These are phyloP conservation scores for Benincasa hispida DNA, from an alignment of 306 rosid species.

Conservation along the genomic window DNA sequence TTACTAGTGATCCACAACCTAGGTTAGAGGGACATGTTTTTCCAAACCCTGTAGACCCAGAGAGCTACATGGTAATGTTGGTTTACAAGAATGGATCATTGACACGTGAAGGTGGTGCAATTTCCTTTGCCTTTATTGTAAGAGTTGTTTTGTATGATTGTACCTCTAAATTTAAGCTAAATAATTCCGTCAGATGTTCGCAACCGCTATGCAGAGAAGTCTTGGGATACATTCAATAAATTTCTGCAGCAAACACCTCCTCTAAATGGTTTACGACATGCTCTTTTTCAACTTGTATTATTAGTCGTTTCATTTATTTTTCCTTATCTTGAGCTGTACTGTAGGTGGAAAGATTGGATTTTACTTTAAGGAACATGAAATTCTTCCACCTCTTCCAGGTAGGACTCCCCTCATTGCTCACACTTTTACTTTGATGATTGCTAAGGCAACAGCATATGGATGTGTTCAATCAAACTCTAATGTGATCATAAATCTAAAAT, in stretches of 20 bases:
- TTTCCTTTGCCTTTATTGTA: neutral
- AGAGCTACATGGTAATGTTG: conserved; percentile 90
- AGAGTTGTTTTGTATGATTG: neutral
- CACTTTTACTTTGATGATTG: neutral
- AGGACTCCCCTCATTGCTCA: neutral
- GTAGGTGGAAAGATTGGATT: conserved; percentile 84
- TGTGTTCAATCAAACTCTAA: neutral
- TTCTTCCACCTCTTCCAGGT: conserved; percentile 98
- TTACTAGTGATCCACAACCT: conserved; percentile 73
- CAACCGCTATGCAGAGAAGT: conserved; percentile 46
- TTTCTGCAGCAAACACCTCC: conserved; percentile 61
- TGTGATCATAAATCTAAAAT: neutral
- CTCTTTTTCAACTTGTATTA: neutral
- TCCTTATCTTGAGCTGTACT: conserved; percentile 13
- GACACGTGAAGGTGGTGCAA: conserved; percentile 72
- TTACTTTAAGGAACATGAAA: conserved; percentile 96
- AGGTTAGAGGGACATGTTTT: conserved; percentile 89
- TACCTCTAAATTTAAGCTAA: conserved; percentile 6
- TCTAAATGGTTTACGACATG: conserved; percentile 44
- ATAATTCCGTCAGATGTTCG: conserved; percentile 51
- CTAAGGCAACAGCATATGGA: neutral
- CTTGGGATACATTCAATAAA: conserved; percentile 69
- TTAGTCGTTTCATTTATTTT: conserved; percentile 17
- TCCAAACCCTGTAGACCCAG: conserved; percentile 82
- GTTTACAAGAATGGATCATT: conserved; percentile 93